These are phyloP conservation scores for Phytophthora podocarpi DNA, from an alignment of 352 stramenopile genomes.

Conservation along the genomic window DNA sequence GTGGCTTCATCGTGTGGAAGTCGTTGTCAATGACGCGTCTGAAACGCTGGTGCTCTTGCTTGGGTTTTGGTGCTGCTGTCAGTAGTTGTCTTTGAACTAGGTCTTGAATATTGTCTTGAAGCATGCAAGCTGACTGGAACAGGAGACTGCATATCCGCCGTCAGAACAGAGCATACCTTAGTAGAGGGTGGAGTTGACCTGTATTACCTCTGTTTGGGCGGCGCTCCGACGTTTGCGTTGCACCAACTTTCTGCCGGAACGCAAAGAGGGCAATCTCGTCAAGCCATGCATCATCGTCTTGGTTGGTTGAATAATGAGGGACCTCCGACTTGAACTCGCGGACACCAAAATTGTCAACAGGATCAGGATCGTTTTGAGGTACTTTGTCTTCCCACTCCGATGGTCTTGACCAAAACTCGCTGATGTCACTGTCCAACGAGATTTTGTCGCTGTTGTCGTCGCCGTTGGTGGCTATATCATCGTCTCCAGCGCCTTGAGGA, in stretches of 20 bases:
- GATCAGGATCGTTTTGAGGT: neutral
- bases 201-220: slow-evolving; percentile 1
- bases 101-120: no score
- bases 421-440: slow-evolving; percentile 32
- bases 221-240: slow-evolving; percentile 7
- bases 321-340: neutral
- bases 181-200: neutral
- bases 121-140: neutral
- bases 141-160: neutral
- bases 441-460: slow-evolving; percentile 5
- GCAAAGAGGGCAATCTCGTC: slow-evolving; percentile 26
- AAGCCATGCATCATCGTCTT: slow-evolving; percentile 26
- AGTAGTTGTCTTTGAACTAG: neutral
- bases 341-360: neutral
- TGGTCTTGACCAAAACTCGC: slow-evolving; percentile 31
- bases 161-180: slow-evolving; percentile 13
- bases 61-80: neutral
- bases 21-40: neutral
- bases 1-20: neutral
- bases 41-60: neutral
- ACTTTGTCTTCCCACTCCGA: slow-evolving; percentile 24
- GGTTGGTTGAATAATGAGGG: neutral
- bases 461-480: neutral
- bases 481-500: neutral
- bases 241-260: slow-evolving; percentile 21